Evolutionary conservation across 2,329 filamentous ascomycete species (phyloP), one percentile per base, ranked within the genome.

Genomic region (Penicillium freii): DNA sequence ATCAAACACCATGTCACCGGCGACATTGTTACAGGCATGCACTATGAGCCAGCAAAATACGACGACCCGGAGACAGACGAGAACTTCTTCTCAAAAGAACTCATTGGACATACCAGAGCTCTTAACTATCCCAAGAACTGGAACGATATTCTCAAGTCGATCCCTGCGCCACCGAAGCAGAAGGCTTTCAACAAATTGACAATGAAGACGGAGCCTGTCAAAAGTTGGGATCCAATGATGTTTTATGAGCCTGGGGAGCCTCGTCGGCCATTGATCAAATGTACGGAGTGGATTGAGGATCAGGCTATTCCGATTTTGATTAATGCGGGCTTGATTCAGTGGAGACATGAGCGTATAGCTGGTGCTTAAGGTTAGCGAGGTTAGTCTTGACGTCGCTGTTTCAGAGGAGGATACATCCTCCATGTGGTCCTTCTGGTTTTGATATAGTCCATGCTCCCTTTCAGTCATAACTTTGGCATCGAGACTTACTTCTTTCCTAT

Each of bases 1-100:
- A 55, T 29, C 5, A 50, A 50, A 11, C 53, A 55, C 38, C 53
- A 55, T n/a, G 53, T 55, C 39, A 55, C 53, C 6, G 53, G 53
- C 4, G 53, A 55, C 3, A 51, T 55, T 3, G 46, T 38, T 11
- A 51, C 38, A 29, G 53, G 46, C 11, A 55, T 55, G 46, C 45
- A 38, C 9, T 55, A 55, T 21, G 46, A 44, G 21, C 5, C 46
- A 13, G 29, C 15, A 9, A 3, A 10, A 38, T 36, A 36, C 10
- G 5, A 44, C 9, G 38, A 44, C 13, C 53, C 53, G 3, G 46
- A 50, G n/a, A 38, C 3, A 6, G 46, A 50, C 13, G 38, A 55
- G 21, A 51, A 50, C n/a, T 44, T 55, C 17, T 43, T 36, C 23
- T 55, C 53, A 21, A 50, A 36, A 4, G 53, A 55, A 17, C 46